Percentiles rank a stretch among this genome's conserved stretches.
Conservation (phyloP, 1,139 yeast species). For the Kodamaea fungicola region DNA sequence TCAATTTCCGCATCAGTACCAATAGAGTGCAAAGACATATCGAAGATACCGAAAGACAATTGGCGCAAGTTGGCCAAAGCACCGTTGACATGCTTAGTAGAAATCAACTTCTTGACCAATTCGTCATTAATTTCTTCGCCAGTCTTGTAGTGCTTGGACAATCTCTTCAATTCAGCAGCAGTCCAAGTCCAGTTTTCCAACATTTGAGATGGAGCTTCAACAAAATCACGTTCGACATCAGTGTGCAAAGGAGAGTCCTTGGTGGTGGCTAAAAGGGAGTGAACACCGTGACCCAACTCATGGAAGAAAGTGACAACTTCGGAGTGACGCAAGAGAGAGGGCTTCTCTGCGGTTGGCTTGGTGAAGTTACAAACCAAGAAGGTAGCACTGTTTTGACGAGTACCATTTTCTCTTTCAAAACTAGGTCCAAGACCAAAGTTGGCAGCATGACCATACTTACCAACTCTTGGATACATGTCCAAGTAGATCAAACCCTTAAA, state of each 20-base stretch:
- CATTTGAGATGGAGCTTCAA: conserved; percentile 89
- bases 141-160: conserved; percentile 66
- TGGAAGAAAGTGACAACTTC: conserved; percentile 87
- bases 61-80: conserved; percentile 72
- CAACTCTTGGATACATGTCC: conserved; percentile 81
- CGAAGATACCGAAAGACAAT: conserved; percentile 73
- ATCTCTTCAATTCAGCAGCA: conserved; percentile 49
- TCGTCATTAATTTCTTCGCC: conserved; percentile 57
- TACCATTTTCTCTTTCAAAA: conserved; percentile 43
- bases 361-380: conserved; percentile 85
- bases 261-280: conserved; percentile 67
- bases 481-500: conserved; percentile 79
- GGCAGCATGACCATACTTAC: conserved; percentile 87
- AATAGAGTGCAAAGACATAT: conserved; percentile 64
- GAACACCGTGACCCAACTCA: conserved; percentile 88
- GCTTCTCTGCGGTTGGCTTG: conserved; percentile 66
- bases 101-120: conserved; percentile 56
- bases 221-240: conserved; percentile 77
- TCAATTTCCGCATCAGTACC: conserved; percentile 36
- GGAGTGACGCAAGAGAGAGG: conserved; percentile 71
- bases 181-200: conserved; percentile 90
- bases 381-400: conserved; percentile 64
- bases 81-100: conserved; percentile 72
- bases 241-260: conserved; percentile 66
- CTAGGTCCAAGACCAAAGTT: conserved; percentile 72